Percentiles rank a stretch among this genome's conserved stretches.
Evolutionary conservation across 345 rosid genomes (phyloP).

Genomic region (Murraya koenigii): DNA sequence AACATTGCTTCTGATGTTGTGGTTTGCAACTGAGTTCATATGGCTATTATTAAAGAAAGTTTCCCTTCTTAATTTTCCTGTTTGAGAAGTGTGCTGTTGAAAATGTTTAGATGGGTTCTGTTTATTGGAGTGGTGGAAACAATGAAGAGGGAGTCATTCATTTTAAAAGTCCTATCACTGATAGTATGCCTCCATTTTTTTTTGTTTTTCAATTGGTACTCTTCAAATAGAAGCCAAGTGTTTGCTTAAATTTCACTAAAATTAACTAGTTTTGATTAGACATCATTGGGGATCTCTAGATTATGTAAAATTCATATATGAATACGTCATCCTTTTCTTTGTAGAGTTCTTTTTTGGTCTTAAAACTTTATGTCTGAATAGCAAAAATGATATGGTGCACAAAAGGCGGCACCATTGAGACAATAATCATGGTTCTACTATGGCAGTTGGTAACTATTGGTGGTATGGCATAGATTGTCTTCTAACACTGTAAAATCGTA

Average conservation of each 20-base stretch:
- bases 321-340: not conserved
- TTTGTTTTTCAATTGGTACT: not conserved
- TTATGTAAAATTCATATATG: not conserved
- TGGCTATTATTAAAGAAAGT: not conserved
- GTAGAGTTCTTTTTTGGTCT: not conserved
- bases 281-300: not conserved
- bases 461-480: not conserved
- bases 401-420: not conserved
- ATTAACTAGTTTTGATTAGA: not conserved
- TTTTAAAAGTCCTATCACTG: not conserved
- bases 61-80: not conserved
- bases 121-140: not conserved
- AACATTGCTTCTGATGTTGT: constrained; percentile 10
- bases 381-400: not conserved
- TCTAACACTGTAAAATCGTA: not conserved
- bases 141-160: not conserved
- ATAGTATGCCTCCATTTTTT: not conserved
- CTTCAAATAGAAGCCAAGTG: not conserved
- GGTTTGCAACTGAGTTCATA: not conserved
- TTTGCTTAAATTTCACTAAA: not conserved
- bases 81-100: constrained; percentile 3
- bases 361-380: not conserved
- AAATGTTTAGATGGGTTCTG: not conserved
- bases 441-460: not conserved
- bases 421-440: not conserved